These are phyloP conservation scores for Ascoidea asiatica DNA, from an alignment of 805 yeast species.

Conservation along the genomic window DNA sequence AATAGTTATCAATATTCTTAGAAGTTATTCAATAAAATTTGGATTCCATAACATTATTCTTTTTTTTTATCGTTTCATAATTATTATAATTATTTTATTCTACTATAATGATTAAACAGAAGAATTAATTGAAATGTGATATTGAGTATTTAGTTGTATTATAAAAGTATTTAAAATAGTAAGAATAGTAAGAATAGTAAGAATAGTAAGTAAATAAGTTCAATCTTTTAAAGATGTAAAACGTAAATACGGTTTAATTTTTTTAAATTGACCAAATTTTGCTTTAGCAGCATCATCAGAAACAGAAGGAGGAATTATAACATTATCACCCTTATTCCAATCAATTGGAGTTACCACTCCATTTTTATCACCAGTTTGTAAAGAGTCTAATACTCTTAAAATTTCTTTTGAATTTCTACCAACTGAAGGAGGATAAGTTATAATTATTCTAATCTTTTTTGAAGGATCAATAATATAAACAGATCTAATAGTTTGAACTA, in stretches of 20 bases:
- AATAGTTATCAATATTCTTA: no score
- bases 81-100: no score
- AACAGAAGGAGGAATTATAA: conserved; percentile 80
- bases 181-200: no score
- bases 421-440: conserved; percentile 86
- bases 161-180: no score
- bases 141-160: background rate
- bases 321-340: conserved; percentile 86
- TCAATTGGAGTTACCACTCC: conserved; percentile 85
- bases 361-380: conserved; percentile 72
- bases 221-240: conserved; percentile 27
- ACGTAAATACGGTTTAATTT: conserved; percentile 85
- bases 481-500: conserved; percentile 81
- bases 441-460: conserved; percentile 75
- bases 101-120: no score
- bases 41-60: no score
- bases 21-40: no score
- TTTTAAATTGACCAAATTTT: conserved; percentile 77
- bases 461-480: conserved; percentile 84
- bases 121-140: no score
- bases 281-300: conserved; percentile 66
- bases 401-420: conserved; percentile 94
- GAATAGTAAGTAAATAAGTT: background rate
- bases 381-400: conserved; percentile 77
- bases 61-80: no score